phyloP scores from a whole-genome alignment of 148 eudicot genomes.

The Mesembryanthemum crystallinum region DNA sequence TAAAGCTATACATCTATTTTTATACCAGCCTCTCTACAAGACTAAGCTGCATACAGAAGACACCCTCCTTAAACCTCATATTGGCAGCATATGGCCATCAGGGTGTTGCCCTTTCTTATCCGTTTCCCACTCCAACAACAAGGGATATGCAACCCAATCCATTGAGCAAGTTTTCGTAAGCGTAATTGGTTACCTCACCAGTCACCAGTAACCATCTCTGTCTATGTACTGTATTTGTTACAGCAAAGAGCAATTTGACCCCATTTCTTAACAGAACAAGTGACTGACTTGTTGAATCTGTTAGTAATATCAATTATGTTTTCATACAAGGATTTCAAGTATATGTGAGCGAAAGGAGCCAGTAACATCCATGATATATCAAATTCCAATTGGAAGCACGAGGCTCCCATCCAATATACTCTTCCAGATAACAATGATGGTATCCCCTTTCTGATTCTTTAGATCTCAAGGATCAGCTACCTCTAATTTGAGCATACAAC shows the following conservation, averaged over 20 bases:
- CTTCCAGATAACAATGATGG: no score
- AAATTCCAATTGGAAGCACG: not conserved
- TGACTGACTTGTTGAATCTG: not conserved
- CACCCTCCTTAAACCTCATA: no score
- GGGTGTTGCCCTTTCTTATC: no score
- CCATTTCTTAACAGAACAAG: not conserved
- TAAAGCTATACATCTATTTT: no score
- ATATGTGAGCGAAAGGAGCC: not conserved
- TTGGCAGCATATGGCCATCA: no score
- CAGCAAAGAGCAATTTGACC: not conserved
- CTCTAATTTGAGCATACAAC: not conserved
- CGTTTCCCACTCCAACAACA: not conserved
- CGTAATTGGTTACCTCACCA: no score
- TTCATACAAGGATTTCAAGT: not conserved
- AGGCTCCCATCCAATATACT: no score
- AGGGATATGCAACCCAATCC: not conserved
- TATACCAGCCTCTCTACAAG: no score
- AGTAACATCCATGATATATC: not conserved
- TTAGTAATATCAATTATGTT: not conserved
- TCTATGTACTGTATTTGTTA: not conserved
- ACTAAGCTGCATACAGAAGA: no score
- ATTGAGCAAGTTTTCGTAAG: no score
- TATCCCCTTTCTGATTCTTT: not conserved
- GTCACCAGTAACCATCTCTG: not conserved
- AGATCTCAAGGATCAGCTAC: not conserved